phyloP scores from a whole-genome alignment of 345 rosid species.

The Populus alba region DNA sequence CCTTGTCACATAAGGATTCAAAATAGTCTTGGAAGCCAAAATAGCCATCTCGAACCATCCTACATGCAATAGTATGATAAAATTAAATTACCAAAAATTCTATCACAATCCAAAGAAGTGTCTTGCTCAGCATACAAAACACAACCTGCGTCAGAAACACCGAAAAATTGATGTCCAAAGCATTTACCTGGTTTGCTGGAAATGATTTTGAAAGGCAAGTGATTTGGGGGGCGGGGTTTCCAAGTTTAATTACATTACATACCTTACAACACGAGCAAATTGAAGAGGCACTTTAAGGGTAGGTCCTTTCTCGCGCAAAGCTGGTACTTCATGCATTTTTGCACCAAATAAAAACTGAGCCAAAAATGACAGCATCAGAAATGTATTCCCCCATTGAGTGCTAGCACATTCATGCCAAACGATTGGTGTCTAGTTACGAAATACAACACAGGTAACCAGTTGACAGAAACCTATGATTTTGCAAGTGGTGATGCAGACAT shows the following conservation, averaged over 20 bases:
- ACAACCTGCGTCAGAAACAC: too few species aligned
- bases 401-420: background rate
- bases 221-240: too few species aligned
- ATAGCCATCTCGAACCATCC: slow-evolving; percentile 46
- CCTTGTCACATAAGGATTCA: slow-evolving; percentile 37
- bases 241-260: slow-evolving; percentile 10
- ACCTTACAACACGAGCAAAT: slow-evolving; percentile 48
- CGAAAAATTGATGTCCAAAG: too few species aligned
- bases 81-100: background rate
- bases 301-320: slow-evolving; percentile 35
- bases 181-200: too few species aligned
- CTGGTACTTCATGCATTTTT: slow-evolving; percentile 34
- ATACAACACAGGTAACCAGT: background rate
- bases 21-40: slow-evolving; percentile 41
- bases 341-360: slow-evolving; percentile 46
- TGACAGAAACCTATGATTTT: background rate
- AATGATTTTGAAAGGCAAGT: too few species aligned
- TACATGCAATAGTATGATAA: background rate
- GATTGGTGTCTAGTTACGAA: background rate
- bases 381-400: background rate
- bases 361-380: slow-evolving; percentile 11
- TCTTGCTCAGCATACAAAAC: background rate
- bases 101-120: too few species aligned
- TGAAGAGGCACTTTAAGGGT: slow-evolving; percentile 42
- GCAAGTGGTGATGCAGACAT: background rate